These are phyloP conservation scores for Geosmithia putterillii DNA, from an alignment of 2,329 filamentous ascomycete species.

Conservation along the genomic window DNA sequence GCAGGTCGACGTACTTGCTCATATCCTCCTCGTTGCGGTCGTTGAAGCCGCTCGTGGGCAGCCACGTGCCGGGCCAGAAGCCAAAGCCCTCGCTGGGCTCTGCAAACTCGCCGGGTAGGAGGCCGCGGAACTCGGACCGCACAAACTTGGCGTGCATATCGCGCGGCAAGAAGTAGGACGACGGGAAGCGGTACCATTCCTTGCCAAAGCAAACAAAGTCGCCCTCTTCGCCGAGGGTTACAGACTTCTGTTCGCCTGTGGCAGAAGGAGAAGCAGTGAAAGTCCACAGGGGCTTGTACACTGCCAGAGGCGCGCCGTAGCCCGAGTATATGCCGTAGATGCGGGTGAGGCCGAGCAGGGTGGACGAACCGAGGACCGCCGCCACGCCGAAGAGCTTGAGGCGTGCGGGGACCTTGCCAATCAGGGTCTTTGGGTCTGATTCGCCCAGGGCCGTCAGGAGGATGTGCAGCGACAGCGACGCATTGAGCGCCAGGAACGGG, in stretches of 20 bases:
- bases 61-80: conserved; percentile 73
- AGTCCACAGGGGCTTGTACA: conserved; percentile 57
- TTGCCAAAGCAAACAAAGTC: conserved; percentile 82
- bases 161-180: conserved; percentile 80
- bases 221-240: conserved; percentile 39
- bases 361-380: conserved; percentile 46
- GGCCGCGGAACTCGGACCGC: conserved; percentile 76
- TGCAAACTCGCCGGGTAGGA: conserved; percentile 83
- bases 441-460: conserved; percentile 64
- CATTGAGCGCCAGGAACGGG: conserved; percentile 80
- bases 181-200: conserved; percentile 97
- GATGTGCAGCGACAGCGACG: conserved; percentile 73
- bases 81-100: conserved; percentile 59
- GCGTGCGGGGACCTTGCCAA: conserved; percentile 60
- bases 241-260: conserved; percentile 28
- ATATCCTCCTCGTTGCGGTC: conserved; percentile 79
- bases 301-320: conserved; percentile 67
- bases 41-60: conserved; percentile 77
- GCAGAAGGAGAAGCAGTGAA: too few species aligned
- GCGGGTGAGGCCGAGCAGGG: conserved; percentile 57
- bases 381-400: conserved; percentile 59
- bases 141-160: conserved; percentile 80
- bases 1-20: conserved; percentile 73
- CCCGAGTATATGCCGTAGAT: conserved; percentile 66
- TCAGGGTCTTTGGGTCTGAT: conserved; percentile 50